These are phyloP conservation scores for Aeminium ludgeri DNA, from an alignment of 495 filamentous ascomycete species.

Conservation along the genomic window DNA sequence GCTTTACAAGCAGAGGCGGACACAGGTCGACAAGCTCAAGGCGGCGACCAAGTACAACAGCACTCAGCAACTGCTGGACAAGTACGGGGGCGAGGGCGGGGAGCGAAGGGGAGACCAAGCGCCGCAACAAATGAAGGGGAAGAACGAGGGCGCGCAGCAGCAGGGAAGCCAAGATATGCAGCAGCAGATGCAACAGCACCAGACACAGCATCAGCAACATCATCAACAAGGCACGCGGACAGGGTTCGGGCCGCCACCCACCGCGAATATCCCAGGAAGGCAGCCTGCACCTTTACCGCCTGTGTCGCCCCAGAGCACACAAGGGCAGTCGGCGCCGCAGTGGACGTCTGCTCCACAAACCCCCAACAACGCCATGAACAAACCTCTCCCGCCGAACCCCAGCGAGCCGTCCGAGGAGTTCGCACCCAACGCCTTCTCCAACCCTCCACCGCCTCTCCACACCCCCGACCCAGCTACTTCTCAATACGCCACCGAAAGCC, in stretches of 20 bases:
- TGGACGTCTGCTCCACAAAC: no score
- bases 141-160: conserved; percentile 21
- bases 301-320: no score
- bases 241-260: conserved; percentile 56
- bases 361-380: neutral
- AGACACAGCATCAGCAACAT: no score
- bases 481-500: conserved; percentile 31
- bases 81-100: conserved; percentile 89
- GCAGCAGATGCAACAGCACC: conserved; percentile 13
- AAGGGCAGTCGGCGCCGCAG: no score
- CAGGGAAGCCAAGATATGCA: no score
- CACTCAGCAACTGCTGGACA: conserved; percentile 81
- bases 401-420: conserved; percentile 28
- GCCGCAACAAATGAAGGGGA: conserved; percentile 30
- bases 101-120: conserved; percentile 10
- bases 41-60: conserved; percentile 87
- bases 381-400: neutral
- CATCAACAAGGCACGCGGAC: conserved; percentile 19
- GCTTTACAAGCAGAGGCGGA: conserved; percentile 57
- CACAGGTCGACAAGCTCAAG: conserved; percentile 87
- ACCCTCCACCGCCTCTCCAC: neutral
- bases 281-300: conserved; percentile 5
- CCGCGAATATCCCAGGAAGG: conserved; percentile 57
- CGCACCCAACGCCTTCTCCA: conserved; percentile 41
- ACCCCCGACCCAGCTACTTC: conserved; percentile 2